phyloP scores from a whole-genome alignment of 192 early-diverging fungal species.

The Glomus cerebriforme region DNA sequence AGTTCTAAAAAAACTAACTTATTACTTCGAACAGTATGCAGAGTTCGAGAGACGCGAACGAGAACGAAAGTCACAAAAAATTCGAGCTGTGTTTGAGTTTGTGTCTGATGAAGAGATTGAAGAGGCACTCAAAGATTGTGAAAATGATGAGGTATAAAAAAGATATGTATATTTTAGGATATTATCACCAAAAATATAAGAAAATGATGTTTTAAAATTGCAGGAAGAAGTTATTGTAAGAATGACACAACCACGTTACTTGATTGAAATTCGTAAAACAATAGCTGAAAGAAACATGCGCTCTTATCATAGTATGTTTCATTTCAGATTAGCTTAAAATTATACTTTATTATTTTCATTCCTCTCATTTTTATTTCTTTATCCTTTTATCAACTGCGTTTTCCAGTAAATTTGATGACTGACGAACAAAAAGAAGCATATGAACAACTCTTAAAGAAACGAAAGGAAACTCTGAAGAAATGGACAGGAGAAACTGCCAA shows the following conservation, averaged over 20 bases:
- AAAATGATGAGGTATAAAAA: constrained; percentile 71
- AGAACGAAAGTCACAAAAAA: constrained; percentile 75
- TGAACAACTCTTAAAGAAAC: constrained; percentile 83
- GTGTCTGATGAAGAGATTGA: constrained; percentile 83
- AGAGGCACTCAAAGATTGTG: constrained; percentile 75
- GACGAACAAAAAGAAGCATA: constrained; percentile 85
- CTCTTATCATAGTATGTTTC: not conserved
- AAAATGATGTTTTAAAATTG: not conserved
- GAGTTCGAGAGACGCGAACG: constrained; percentile 84
- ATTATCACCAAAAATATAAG: constrained; percentile 12
- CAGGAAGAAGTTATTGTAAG: constrained; percentile 86
- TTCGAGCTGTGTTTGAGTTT: constrained; percentile 77
- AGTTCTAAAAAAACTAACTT: not conserved
- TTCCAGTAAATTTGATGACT: constrained; percentile 58
- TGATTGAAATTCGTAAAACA: constrained; percentile 64
- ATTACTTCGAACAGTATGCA: constrained; percentile 59
- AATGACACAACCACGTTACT: constrained; percentile 76
- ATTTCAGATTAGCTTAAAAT: not conserved
- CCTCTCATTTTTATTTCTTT: not conserved
- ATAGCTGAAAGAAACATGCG: constrained; percentile 59
- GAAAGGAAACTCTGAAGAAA: constrained; percentile 78
- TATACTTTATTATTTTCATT: not conserved
- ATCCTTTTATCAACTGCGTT: not conserved
- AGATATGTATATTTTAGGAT: not conserved
- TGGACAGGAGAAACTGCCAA: constrained; percentile 76